Percentiles rank a stretch among this genome's conserved stretches.
phyloP scores from a whole-genome alignment of 139 green algal genomes.

The Coelastrella sp. region DNA sequence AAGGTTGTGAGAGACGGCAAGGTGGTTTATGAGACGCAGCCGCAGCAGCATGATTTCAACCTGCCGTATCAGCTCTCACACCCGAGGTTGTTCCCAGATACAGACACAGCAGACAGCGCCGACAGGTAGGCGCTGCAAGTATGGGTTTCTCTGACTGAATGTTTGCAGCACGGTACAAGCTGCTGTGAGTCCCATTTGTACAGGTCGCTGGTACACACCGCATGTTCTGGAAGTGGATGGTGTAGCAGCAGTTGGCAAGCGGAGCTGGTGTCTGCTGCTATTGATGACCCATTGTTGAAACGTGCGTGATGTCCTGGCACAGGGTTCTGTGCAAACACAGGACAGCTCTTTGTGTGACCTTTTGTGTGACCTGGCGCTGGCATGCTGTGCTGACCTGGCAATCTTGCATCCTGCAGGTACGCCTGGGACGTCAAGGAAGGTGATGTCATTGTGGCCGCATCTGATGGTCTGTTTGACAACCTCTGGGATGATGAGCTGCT shows the following conservation, averaged over 20 bases:
- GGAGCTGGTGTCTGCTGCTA: too few species aligned
- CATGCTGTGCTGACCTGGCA: too few species aligned
- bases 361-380: too few species aligned
- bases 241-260: too few species aligned
- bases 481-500: constrained; percentile 92
- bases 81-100: constrained; percentile 70
- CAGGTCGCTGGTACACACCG: too few species aligned
- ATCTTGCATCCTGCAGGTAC: constrained; percentile 43
- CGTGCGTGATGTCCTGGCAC: too few species aligned
- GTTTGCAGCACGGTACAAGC: background rate
- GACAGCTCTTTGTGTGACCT: too few species aligned
- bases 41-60: constrained; percentile 97
- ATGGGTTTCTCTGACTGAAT: background rate
- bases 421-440: constrained; percentile 69
- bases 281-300: too few species aligned
- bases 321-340: too few species aligned
- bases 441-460: constrained; percentile 90
- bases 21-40: constrained; percentile 78
- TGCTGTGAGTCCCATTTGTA: too few species aligned
- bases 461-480: constrained; percentile 98
- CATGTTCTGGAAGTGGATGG: too few species aligned
- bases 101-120: constrained; percentile 71
- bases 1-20: constrained; percentile 71
- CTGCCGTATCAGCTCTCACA: constrained; percentile 92
- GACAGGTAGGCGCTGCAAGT: constrained; percentile 53